A percentile compares a stretch with the other conserved stretches of the same genome.
Conservation (phyloP, 768 basidiomycete species). For the Pholiota molesta region DNA sequence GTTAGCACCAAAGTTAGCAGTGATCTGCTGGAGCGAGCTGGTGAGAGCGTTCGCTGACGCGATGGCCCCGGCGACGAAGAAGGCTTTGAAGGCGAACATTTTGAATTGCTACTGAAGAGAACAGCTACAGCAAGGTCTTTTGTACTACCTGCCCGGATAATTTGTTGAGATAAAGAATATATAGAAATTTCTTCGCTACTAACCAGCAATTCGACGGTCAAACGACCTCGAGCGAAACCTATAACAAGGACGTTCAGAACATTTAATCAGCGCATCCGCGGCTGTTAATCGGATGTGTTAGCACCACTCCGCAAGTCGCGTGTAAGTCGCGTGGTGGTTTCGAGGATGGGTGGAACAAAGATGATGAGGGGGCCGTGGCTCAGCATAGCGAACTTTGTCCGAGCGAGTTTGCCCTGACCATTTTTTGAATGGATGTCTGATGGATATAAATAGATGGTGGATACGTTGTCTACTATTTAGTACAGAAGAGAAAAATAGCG, state of each 20-base stretch:
- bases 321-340: neutral
- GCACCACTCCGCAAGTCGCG: neutral
- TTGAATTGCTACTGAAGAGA: neutral
- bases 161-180: neutral
- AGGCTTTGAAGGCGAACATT: constrained; percentile 17
- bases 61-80: constrained; percentile 8
- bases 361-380: neutral
- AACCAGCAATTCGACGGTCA: neutral
- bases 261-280: neutral
- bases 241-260: neutral
- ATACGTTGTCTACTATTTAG: neutral
- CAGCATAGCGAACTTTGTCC: neutral
- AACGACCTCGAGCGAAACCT: neutral
- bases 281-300: neutral
- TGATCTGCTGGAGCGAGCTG: constrained; percentile 38
- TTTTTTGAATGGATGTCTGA: neutral
- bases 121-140: neutral
- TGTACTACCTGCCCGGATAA: neutral
- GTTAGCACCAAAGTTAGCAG: constrained; percentile 50
- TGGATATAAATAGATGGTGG: neutral
- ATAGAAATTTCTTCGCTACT: neutral
- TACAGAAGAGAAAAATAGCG: neutral
- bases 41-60: constrained; percentile 15
- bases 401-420: neutral
- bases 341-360: neutral